Conservation (phyloP, 495 filamentous ascomycete species). For the Venustampulla echinocandica region DNA sequence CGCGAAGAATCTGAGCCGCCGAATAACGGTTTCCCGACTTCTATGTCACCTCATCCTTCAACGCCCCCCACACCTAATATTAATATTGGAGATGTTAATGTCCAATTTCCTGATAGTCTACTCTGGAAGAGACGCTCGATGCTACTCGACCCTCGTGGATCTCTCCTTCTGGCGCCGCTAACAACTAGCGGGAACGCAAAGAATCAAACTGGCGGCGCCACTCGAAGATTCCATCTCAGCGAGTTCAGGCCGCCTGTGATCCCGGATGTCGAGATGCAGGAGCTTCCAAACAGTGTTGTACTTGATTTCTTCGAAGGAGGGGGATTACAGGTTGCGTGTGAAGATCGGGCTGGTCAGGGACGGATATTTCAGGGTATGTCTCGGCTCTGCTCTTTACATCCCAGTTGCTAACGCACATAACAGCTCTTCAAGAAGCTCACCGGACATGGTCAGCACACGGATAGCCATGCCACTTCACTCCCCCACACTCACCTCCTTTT, state of each 20-base stretch:
- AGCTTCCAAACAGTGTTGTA: slow-evolving; percentile 78
- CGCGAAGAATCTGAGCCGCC: slow-evolving; percentile 48
- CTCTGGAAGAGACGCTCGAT: slow-evolving; percentile 86
- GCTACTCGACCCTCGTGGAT: slow-evolving; percentile 67
- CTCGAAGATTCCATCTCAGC: slow-evolving; percentile 63
- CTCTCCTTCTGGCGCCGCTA: slow-evolving; percentile 45
- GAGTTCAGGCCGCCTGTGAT: slow-evolving; percentile 71
- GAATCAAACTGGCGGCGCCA: slow-evolving; percentile 42
- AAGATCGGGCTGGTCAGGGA: slow-evolving; percentile 63
- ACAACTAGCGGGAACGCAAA: slow-evolving; percentile 26
- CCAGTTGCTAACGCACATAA: slow-evolving; percentile 12
- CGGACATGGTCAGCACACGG: slow-evolving; percentile 32
- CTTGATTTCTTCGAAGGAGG: slow-evolving; percentile 80
- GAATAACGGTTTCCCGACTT: slow-evolving; percentile 27
- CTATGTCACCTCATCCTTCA: slow-evolving; percentile 19
- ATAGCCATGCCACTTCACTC: slow-evolving; percentile 19
- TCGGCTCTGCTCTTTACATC: background rate
- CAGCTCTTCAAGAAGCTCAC: slow-evolving; percentile 42
- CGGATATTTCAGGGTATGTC: slow-evolving; percentile 58
- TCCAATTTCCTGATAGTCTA: slow-evolving; percentile 87
- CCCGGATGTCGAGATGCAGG: slow-evolving; percentile 81
- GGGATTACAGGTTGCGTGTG: slow-evolving; percentile 77
- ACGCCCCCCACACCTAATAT: slow-evolving; percentile 38
- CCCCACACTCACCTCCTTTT: background rate
- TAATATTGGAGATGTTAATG: slow-evolving; percentile 79